Base-by-base conservation (phyloP, 2,329 filamentous ascomycete genomes). In the Claviceps maximensis region DNA sequence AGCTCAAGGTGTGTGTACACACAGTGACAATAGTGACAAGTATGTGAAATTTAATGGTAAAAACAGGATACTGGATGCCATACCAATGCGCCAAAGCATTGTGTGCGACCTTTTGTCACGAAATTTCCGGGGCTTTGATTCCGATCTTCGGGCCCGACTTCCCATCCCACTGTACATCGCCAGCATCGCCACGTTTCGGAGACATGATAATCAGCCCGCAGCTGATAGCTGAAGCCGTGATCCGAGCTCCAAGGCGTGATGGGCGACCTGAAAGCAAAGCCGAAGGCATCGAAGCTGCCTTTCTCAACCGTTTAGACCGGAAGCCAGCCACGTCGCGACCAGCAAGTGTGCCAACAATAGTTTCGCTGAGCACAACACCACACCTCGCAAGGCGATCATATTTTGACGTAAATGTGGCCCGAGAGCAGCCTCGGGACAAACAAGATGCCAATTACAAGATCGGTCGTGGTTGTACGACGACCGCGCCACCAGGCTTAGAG, bases 51-150 rank as follows among this genome's bases (percentile, higher is more conserved):
- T 31, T 47, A 31, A 27, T 19, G 19, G 8, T 15, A 4, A 33
- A 41, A 27, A 25, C 23, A 95, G 89, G 93, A 36, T 98, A 97
- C 69, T 98, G 93, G 93, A 89, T 97, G 79, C 91, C 91, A 2
- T 97, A 84, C 62, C 72, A 80, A 41, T 94, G 89, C 59, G 93
- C 93, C 47, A 86, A 80, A 68, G 89, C 89, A 12, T 74, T 98
- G 50, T 94, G 90, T 62, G 80, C 87, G 4, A 96, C 87, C 1
- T 97, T 97, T 66, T 97, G 91, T 70, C 82, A 84, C 65, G 73
- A 79, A 38, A 94, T 98, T 56, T 84, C 91, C 15, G 84, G 84
- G 54, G 90, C 87, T 0, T 72, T 98, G 52, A 93, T 93, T 9
- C 93, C 93, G 5, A 76, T 98, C 55, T 98, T 98, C 65, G 93